Evolutionary conservation across 768 basidiomycete genomes (phyloP).

Genomic region (Psilocybe cyanescens): DNA sequence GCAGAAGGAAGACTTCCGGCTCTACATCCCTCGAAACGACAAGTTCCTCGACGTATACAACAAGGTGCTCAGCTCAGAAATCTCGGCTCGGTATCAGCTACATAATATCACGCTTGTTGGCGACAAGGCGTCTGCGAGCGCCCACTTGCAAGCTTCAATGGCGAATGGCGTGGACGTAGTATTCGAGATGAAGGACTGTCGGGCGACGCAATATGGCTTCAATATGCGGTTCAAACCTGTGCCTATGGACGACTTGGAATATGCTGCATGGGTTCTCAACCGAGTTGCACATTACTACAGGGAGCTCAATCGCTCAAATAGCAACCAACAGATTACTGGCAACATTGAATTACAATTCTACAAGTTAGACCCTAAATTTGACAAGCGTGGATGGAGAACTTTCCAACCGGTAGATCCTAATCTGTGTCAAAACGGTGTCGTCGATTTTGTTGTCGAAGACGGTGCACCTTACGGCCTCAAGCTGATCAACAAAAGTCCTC

Average conservation of each 20-base stretch:
- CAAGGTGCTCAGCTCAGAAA: too few species aligned
- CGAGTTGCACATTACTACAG: constrained; percentile 1
- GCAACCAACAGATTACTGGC: background rate
- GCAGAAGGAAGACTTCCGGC: too few species aligned
- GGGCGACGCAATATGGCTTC: constrained; percentile 1
- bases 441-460: constrained; percentile 10
- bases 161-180: background rate
- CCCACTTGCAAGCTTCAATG: too few species aligned
- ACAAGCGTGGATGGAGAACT: background rate
- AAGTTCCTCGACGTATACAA: too few species aligned
- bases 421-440: background rate
- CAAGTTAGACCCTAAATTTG: background rate
- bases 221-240: background rate
- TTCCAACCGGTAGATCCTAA: background rate
- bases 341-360: background rate
- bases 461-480: constrained; percentile 8
- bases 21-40: too few species aligned
- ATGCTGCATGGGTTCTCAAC: background rate
- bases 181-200: background rate
- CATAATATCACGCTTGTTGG: too few species aligned
- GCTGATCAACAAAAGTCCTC: constrained; percentile 3
- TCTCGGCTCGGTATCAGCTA: too few species aligned
- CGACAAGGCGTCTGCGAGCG: too few species aligned
- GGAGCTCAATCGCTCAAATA: background rate
- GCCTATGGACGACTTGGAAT: background rate